phyloP scores from a whole-genome alignment of 495 filamentous ascomycete species.

The Coniosporium apollinis region DNA sequence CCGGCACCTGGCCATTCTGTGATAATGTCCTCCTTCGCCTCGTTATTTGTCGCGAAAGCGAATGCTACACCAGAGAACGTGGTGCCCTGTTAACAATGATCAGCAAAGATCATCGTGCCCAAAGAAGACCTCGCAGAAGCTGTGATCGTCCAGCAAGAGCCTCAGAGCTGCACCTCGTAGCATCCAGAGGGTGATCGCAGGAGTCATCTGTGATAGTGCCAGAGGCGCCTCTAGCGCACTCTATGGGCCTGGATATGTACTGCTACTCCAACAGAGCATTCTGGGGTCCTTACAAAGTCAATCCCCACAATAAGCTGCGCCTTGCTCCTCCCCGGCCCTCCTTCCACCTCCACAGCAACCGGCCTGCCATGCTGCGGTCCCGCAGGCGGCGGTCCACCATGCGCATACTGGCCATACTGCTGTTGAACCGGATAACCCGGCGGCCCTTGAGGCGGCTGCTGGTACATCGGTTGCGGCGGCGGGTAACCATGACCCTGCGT shows the following conservation, averaged over 20 bases:
- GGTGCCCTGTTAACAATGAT: constrained; percentile 35
- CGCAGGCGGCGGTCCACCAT: constrained; percentile 9
- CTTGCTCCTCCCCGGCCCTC: constrained; percentile 65
- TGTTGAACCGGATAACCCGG: constrained; percentile 20
- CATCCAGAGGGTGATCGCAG: no score
- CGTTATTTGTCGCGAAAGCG: constrained; percentile 58
- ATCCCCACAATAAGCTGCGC: constrained; percentile 68
- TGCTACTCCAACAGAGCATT: neutral
- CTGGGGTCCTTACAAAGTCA: constrained; percentile 49
- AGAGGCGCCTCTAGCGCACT: neutral
- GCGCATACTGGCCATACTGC: constrained; percentile 5
- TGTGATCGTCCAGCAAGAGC: no score
- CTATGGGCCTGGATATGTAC: neutral
- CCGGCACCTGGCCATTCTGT: constrained; percentile 63
- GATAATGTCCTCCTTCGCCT: constrained; percentile 65
- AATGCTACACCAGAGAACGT: constrained; percentile 64
- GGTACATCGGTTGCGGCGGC: constrained; percentile 15
- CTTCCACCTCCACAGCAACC: constrained; percentile 65
- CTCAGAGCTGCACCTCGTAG: no score
- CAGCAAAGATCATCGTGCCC: constrained; percentile 1
- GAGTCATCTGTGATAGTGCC: no score
- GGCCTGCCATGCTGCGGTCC: constrained; percentile 4
- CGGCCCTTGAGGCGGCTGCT: constrained; percentile 11
- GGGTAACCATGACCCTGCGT: constrained; percentile 15
- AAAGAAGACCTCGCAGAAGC: no score